Base-by-base conservation (phyloP, 306 rosid species). In the Castanea sativa region DNA sequence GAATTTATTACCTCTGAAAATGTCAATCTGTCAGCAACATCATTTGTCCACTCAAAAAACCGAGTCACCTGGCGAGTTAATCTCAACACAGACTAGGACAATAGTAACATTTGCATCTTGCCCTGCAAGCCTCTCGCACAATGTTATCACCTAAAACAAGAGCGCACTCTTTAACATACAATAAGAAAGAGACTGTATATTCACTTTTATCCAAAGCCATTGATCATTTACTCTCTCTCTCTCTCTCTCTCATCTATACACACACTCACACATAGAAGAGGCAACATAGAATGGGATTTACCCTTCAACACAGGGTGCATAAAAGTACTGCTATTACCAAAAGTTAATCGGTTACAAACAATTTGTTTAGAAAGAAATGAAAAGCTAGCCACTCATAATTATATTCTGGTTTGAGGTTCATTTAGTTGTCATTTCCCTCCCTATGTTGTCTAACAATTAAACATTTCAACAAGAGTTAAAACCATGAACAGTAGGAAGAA, bases 111-210 rank as follows among this genome's bases (percentile, higher is more conserved):
- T 95, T 65, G 98, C 98, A 86, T 93, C 99, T 83, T 91, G 98
- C 76, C 99, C 99, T 0, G 99, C 98, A 71, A 95, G 94, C 89
- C 99, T 91, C 93, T 95, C 99, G 60, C 98, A 95, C 84, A 92
- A 79, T 21, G 99, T 87, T 75, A 92, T 95, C 65, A 95, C 99
- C 98, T 93, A 73, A 71, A 82, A 71, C 78, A 73, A 80, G 78
- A 63, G 25, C 38, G 10, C 51, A 84, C 27, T 4, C 19, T 23
- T 59, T 75, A 19, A 67, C 2, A 0, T 38, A 35, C 72, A 67
- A 33, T 0, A 41, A 32, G 15, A 35, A 25, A 15, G 38, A 43
- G 55, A 67, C 23, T 14, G 56, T 16, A 38, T 5, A 20, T 49
- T 43, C 45, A 23, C 67, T 19, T 41, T 41, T 57, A 19, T 6